Evolutionary conservation across 805 yeast species (phyloP), one percentile per base, ranked within the genome.

Genomic region (Nakazawaea pomicola): DNA sequence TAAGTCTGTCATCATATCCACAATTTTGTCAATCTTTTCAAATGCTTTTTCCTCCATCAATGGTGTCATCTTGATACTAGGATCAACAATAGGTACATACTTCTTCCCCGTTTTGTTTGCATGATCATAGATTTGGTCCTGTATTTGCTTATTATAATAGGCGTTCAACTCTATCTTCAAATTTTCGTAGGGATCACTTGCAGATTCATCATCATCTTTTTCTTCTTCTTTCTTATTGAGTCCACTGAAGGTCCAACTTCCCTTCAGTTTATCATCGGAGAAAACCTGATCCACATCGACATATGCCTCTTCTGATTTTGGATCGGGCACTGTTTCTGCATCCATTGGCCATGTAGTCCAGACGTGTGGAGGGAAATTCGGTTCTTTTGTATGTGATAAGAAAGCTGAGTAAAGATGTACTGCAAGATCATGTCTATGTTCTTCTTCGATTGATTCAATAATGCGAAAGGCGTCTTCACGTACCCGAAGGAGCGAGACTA

Each of bases 311-410:
- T 51, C 34, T 3, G 51, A 47, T 3, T 44, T 44, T 0, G 74
- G 76, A 16, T 60, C 63, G 0, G 75, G 75, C 0, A 68, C 67
- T 4, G 48, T 44, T 1, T 52, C 49, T 2, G 34, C 3, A 0
- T 60, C 51, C 29, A 69, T 53, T 1, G 91, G 91, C 91, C 91
- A 83, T 4, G 68, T 53, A 0, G 75, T 53, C 80, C 85, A 81
- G 39, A 53, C 41, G 34, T 49, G 33, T 39, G 46, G 37, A 33
- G 72, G 72, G 60, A 65, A 64, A 45, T 41, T 39, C 57, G 64
- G 57, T 42, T 59, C 60, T 38, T 60, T 60, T 33, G 51, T 58
- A 42, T 61, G 72, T 40, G 69, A 56, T 21, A 84, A 60, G 44
- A 65, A 64, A 0, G 79, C 54, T 18, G 83, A 72, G 54, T 82